Evolutionary conservation across 805 yeast genomes (phyloP), one percentile per base, ranked within the genome.

Genomic region (Brettanomyces bruxellensis): DNA sequence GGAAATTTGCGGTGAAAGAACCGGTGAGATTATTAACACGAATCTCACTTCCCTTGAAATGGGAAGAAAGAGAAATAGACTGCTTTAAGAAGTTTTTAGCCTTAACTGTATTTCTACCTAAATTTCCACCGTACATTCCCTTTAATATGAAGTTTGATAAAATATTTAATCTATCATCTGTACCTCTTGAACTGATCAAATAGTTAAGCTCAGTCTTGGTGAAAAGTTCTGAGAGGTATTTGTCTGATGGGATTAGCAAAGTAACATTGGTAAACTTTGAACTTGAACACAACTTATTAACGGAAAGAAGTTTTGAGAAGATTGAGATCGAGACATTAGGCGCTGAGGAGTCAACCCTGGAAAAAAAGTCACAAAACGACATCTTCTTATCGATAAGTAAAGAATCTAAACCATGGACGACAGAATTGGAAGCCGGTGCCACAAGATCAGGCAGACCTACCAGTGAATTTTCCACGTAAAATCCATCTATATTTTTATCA

Each of bases 351-450:
- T 44, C 45, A 7, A 48, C 40, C 4, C 50, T 45, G n/a, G 51
- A 25, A 7, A 78, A 49, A 9, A 71, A 55, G 3, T 67, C 68
- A 41, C 66, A 55, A 69, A 71, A 18, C 68, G 50, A 25, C 57
- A 48, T 42, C 65, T 65, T 55, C 64, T 64, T 32, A 55, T 69
- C 66, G 1, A 42, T 18, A 4, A 83, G 51, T 9, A 74, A 54
- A 14, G 64, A 54, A 47, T 76, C 78, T 2, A 84, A 68, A 1
- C 85, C 88, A 48, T 84, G 87, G 11, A 87, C 76, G 28, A 75
- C 76, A 0, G 90, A 77, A 53, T 78, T 71, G 54, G 81, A 86
- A 40, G 78, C 75, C 44, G 71, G 70, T 1, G 93, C 87, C 44
- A 60, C 64, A 25, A 78, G 59, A 56, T 84, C 83, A 1, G 71